Conservation (phyloP, 2,329 filamentous ascomycete genomes). For the Ophiobolus disseminans region DNA sequence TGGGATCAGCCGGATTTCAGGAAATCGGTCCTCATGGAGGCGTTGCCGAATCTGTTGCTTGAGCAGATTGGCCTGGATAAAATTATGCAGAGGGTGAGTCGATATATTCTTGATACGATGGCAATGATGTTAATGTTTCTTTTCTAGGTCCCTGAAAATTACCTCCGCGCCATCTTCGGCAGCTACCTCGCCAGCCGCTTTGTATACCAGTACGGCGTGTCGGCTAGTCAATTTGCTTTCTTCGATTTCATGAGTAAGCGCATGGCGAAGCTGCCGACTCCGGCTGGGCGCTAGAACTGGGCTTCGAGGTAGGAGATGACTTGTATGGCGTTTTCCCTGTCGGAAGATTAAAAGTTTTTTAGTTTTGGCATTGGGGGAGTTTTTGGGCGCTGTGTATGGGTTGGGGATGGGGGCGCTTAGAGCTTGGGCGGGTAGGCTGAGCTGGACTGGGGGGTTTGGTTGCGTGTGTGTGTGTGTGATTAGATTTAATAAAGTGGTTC, state of each 20-base stretch:
- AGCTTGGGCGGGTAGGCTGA: too few species aligned
- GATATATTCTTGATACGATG: not conserved
- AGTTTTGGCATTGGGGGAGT: too few species aligned
- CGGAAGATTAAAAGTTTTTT: not conserved
- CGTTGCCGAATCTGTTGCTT: slow-evolving; percentile 81
- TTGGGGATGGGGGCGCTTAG: not conserved
- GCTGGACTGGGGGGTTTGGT: too few species aligned
- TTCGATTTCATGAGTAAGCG: slow-evolving; percentile 78
- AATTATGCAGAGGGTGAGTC: slow-evolving; percentile 76
- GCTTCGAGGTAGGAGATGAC: not conserved
- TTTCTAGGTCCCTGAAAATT: slow-evolving; percentile 89
- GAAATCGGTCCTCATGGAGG: slow-evolving; percentile 79
- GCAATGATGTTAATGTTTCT: slow-evolving; percentile 17
- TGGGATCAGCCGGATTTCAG: slow-evolving; percentile 86
- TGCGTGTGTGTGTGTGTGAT: not conserved
- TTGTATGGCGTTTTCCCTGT: not conserved
- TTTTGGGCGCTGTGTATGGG: too few species aligned
- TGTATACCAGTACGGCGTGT: slow-evolving; percentile 93
- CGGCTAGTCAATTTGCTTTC: slow-evolving; percentile 95
- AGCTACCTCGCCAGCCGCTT: slow-evolving; percentile 95
- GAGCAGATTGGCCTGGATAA: slow-evolving; percentile 91
- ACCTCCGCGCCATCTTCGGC: slow-evolving; percentile 93
- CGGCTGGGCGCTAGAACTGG: slow-evolving; percentile 10
- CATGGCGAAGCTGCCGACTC: slow-evolving; percentile 46
- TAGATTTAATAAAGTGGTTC: not conserved